Evolutionary conservation across 2,329 filamentous ascomycete species (phyloP), one percentile per base, ranked within the genome.

Genomic region (Penicillium paneum): DNA sequence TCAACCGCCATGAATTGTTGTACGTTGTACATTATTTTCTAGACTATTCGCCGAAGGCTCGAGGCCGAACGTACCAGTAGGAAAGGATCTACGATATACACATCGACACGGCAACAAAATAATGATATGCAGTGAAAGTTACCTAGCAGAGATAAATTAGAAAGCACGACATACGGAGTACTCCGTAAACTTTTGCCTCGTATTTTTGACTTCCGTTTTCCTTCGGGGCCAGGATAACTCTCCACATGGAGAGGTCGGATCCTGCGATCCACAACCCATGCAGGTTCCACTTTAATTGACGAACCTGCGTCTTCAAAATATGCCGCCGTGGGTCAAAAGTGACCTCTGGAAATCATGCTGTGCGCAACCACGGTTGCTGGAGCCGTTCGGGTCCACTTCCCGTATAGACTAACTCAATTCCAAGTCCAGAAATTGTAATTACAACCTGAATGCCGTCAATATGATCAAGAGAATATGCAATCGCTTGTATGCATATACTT

Each of bases 311-410:
- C 13, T 41, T 3, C 31, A 4, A n/a, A 19, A 28, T 8, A 47
- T 29, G n/a, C 31, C 39, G 29, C 21, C 21, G 31, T 28, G 48
- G 31, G n/a, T 15, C 48, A 10, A 40, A 24, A 8, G 31, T 28
- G 31, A 13, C 10, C 13, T 34, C 13, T 6, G 31, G 32, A 47
- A 47, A 43, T 50, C 29, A 38, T 50, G 15, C 24, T 50, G 17
- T 39, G 4, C 5, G 15, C 35, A 52, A 34, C 36, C 49, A 34
- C 34, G 47, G 47, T 49, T 41, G 17, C 34, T 6, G 19, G 40
- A 8, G 45, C 42, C 44, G 55, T 58, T 52, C 2, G 39, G 39
- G 15, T 17, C 55, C 56, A 56, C 56, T 44, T 46, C 48, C 48
- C 56, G 53, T 41, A 26, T 32, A 36, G 13, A 36, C 41, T 12